Evolutionary conservation across 1,284 basidiomycete genomes (phyloP).

Genomic region (Cryptococcus sp.): DNA sequence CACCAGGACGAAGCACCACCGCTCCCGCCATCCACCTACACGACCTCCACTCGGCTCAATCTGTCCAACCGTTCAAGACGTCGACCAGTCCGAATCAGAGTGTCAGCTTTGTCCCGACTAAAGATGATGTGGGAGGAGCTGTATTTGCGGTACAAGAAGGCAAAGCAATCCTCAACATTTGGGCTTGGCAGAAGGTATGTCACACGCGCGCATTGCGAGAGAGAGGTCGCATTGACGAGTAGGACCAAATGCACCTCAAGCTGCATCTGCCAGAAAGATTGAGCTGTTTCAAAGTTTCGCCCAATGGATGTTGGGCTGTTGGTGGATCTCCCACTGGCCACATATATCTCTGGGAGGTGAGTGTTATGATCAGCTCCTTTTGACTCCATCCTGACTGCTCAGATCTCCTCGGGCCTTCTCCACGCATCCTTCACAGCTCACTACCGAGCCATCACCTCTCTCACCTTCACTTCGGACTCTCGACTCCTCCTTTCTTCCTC

Average conservation of each 20-base stretch:
- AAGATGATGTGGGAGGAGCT: slow-evolving; percentile 40
- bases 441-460: slow-evolving; percentile 76
- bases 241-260: slow-evolving; percentile 84
- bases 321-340: slow-evolving; percentile 83
- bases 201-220: neutral
- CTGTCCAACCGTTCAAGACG: slow-evolving; percentile 47
- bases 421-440: slow-evolving; percentile 90
- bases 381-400: slow-evolving; percentile 10
- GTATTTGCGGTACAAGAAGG: slow-evolving; percentile 48
- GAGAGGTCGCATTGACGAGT: neutral
- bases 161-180: slow-evolving; percentile 45
- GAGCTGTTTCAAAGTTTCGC: slow-evolving; percentile 69
- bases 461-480: slow-evolving; percentile 78
- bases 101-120: slow-evolving; percentile 33
- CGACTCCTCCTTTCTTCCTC: slow-evolving; percentile 75
- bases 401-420: slow-evolving; percentile 84
- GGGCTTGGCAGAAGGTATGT: slow-evolving; percentile 49
- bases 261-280: slow-evolving; percentile 86
- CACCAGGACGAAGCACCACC: slow-evolving; percentile 17
- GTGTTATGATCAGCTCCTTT: slow-evolving; percentile 26
- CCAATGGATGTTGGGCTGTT: slow-evolving; percentile 68
- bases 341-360: slow-evolving; percentile 90
- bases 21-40: slow-evolving; percentile 46
- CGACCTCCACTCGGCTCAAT: slow-evolving; percentile 41
- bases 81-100: slow-evolving; percentile 32